Percentiles rank a stretch among this genome's conserved stretches.
These are phyloP conservation scores for Lagenaria siceraria DNA, from an alignment of 306 rosid species.

Conservation along the genomic window DNA sequence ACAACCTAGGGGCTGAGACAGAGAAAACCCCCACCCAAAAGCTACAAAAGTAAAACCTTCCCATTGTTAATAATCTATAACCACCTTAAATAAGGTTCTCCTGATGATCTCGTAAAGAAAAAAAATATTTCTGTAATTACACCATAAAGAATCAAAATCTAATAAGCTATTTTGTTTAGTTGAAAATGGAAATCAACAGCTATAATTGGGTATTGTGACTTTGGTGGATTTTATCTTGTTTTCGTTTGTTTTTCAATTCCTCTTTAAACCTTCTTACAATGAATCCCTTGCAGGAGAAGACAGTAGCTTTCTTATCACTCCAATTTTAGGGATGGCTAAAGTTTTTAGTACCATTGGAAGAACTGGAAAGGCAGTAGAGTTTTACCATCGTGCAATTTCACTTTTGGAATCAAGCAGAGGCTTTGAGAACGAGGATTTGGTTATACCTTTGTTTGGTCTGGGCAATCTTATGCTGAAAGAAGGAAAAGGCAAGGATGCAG, in stretches of 20 bases:
- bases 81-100: neutral
- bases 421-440: slow-evolving; percentile 54
- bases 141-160: neutral
- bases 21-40: neutral
- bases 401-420: slow-evolving; percentile 67
- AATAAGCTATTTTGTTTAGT: neutral
- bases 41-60: neutral
- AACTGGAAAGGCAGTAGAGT: slow-evolving; percentile 50
- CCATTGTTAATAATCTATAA: neutral
- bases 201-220: neutral
- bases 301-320: slow-evolving; percentile 53
- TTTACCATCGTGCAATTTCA: slow-evolving; percentile 39
- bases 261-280: neutral
- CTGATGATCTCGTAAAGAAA: too few species aligned
- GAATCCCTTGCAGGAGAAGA: slow-evolving; percentile 36
- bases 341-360: slow-evolving; percentile 46
- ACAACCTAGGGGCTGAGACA: neutral
- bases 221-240: neutral
- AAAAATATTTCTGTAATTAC: neutral
- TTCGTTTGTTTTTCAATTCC: neutral
- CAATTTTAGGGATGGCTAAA: slow-evolving; percentile 72
- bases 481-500: slow-evolving; percentile 59
- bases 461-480: slow-evolving; percentile 73
- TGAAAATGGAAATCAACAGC: neutral
- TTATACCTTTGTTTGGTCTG: slow-evolving; percentile 65